Evolutionary conservation across 1,139 yeast species (phyloP), one percentile per base, ranked within the genome.

Genomic region (Yamadazyma atmosphaerica): DNA sequence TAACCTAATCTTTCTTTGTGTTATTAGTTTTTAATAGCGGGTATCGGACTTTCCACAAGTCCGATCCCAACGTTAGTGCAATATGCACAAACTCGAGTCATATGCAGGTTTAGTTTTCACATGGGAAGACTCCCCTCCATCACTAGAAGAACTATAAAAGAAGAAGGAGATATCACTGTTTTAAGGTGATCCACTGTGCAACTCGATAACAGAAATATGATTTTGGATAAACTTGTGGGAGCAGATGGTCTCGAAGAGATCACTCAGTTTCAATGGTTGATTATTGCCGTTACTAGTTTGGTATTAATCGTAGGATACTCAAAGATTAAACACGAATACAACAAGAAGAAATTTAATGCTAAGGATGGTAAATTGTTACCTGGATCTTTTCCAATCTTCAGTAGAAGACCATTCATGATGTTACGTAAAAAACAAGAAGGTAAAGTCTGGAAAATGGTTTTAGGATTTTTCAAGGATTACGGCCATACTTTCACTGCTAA

Each of bases 401-500:
- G 57, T 36, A 30, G 33, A 19, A 12, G 16, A 30, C 33, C 33
- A 30, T 19, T 30, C 13, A 13, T n/a, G 14, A 30, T 30, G 24
- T 30, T 30, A 19, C 41, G 47, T 27, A 41, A 40, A 29, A 55
- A 54, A 34, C 44, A 34, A 7, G 47, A 46, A 16, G 66, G 66
- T 29, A 33, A 13, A 24, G 30, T 39, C 18, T 30, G 37, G 14
- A 21, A 27, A n/a, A 25, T 31, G 24, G 33, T 39, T 12, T 28
- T 35, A 36, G 32, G 34, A 1, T 32, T 36, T 33, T 33, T 39
- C 21, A 8, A 12, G 11, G 36, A 36, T 22, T 33, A 33, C 17
- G 36, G 36, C 10, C 36, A 25, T 10, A 33, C 21, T 33, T 33
- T 23, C 30, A 25, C 27, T 30, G 19, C 32, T 19, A 30, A 30